phyloP scores from a whole-genome alignment of 208 protist genomes.

The Eutreptiella sp. region DNA sequence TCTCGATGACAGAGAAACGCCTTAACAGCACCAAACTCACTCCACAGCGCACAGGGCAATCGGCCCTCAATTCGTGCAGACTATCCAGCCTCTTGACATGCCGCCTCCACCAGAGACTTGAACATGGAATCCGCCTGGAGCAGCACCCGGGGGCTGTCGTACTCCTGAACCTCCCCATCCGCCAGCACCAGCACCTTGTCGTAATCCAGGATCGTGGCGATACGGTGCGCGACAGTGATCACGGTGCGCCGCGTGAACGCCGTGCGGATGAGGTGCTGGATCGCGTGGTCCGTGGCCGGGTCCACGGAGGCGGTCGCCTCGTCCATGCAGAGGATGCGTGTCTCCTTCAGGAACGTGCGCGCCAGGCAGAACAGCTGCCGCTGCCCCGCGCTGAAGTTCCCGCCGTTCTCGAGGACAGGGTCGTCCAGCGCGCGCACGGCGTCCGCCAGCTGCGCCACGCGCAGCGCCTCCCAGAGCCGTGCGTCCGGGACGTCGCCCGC shows the following conservation, averaged over 20 bases:
- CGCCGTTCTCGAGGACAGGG: slow-evolving; percentile 31
- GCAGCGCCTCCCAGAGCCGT: slow-evolving; percentile 39
- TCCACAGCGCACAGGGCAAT: too few species aligned
- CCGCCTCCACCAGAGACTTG: too few species aligned
- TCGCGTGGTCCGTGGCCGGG: slow-evolving; percentile 46
- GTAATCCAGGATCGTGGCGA: slow-evolving; percentile 52
- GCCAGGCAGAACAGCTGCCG: slow-evolving; percentile 38
- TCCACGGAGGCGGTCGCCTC: slow-evolving; percentile 60
- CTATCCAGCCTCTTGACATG: too few species aligned
- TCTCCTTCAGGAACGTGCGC: slow-evolving; percentile 18
- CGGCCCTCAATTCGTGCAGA: too few species aligned
- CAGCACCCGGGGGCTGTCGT: slow-evolving; percentile 37
- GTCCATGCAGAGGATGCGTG: slow-evolving; percentile 52
- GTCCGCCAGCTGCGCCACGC: slow-evolving; percentile 31
- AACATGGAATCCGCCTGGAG: background rate
- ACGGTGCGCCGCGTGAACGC: slow-evolving; percentile 35
- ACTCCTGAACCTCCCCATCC: slow-evolving; percentile 51
- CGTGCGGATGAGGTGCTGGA: slow-evolving; percentile 52
- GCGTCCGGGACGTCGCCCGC: slow-evolving; percentile 37
- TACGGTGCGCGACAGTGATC: slow-evolving; percentile 42
- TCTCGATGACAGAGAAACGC: too few species aligned
- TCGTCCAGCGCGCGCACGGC: slow-evolving; percentile 19
- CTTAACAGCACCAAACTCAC: too few species aligned
- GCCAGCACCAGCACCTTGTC: slow-evolving; percentile 57
- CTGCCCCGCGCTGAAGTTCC: slow-evolving; percentile 36